Base-by-base conservation (phyloP, 306 rosid species). In the Acacia confusa region DNA sequence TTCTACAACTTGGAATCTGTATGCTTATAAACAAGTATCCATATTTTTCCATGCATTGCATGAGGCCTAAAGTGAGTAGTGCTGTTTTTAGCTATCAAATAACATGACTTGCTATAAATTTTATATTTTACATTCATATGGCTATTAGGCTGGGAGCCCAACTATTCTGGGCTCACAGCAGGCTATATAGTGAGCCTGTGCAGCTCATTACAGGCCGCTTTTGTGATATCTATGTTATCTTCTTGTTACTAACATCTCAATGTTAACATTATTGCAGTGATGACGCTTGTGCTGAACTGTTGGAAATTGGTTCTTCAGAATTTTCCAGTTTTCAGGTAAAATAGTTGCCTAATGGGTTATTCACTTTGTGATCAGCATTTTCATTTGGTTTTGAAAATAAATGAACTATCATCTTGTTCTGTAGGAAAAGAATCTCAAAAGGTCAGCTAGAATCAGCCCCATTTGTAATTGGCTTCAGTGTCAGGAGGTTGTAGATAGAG, bases 391-490 rank as follows among this genome's bases (percentile, higher is more conserved):
- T 30, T 69, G 11, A 24, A 17, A 20, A 64, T 76, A 82, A 85
- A 16, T 83, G 81, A 82, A 79, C 82, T 80, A 72, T 83, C 76
- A 40, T 78, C 74, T 58, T 74, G 61, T 57, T 79, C 78, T 80
- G 74, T 83, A 95, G 98, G 95, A 81, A 83, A 83, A 43, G 82
- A 82, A 80, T 70, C 12, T 55, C 77, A 78, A 68, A 75, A 90
- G 75, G 84, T 81, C 88, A 63, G 74, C 73, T 69, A 83, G 78
- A 81, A 36, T 61, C 34, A 52, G 89, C 82, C 79, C 97, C 61
- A 85, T 91, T 68, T 86, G 92, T 77, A 95, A 95, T 82, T 95
- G 98, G 97, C 91, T 95, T 88, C 97, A 92, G 86, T 95, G 98
- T 79, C 92, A 63, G 43, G 91, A 81, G 78, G 85, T 88, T 81